phyloP scores from a whole-genome alignment of 1,139 yeast genomes.

The Lodderomyces beijingensis region DNA sequence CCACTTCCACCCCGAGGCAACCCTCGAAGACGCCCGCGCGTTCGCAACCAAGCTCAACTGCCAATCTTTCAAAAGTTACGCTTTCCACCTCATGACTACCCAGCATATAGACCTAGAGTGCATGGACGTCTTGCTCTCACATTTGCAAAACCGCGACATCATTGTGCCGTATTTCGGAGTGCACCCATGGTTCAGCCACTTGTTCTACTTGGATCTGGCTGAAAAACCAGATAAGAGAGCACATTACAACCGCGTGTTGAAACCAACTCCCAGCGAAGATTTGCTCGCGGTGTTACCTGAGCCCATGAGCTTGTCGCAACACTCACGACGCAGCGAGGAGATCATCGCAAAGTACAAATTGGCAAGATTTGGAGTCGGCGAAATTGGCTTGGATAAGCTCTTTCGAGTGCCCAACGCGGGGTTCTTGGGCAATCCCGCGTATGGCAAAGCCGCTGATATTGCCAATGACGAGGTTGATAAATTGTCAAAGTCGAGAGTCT shows the following conservation, averaged over 20 bases:
- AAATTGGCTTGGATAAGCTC: slow-evolving; percentile 78
- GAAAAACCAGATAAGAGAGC: slow-evolving; percentile 20
- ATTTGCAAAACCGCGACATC: slow-evolving; percentile 15
- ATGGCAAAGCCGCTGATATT: background rate
- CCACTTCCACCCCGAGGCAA: slow-evolving; percentile 17
- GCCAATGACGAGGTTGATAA: slow-evolving; percentile 3
- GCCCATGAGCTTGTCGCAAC: slow-evolving; percentile 47
- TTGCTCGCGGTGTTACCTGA: slow-evolving; percentile 53
- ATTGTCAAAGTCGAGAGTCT: slow-evolving; percentile 48
- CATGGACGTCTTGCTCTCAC: slow-evolving; percentile 28
- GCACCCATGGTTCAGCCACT: slow-evolving; percentile 88
- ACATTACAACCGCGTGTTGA: slow-evolving; percentile 56
- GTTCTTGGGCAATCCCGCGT: slow-evolving; percentile 37
- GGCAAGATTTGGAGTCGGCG: slow-evolving; percentile 58
- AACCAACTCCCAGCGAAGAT: slow-evolving; percentile 37
- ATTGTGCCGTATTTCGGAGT: slow-evolving; percentile 70
- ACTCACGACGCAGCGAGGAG: slow-evolving; percentile 26
- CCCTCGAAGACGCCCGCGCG: slow-evolving; percentile 9
- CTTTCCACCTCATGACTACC: slow-evolving; percentile 52
- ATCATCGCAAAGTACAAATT: slow-evolving; percentile 19
- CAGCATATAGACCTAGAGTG: slow-evolving; percentile 46
- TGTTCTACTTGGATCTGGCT: slow-evolving; percentile 32
- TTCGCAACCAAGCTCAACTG: slow-evolving; percentile 12
- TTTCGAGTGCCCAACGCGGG: slow-evolving; percentile 67
- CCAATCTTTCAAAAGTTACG: slow-evolving; percentile 5